Conservation (phyloP, 257 asterid species). For the Jacaranda copaia region DNA sequence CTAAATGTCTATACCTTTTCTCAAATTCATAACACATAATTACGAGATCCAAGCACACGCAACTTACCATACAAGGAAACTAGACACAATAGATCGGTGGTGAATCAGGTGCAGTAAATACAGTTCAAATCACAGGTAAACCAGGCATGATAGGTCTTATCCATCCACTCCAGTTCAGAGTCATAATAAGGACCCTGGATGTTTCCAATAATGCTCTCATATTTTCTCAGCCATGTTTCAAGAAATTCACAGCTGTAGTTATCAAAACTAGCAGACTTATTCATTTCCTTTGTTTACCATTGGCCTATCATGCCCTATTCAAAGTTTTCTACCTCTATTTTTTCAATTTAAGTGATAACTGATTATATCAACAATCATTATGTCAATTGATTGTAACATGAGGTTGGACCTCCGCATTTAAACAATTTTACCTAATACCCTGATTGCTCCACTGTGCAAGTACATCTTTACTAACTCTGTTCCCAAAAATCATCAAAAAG, state of each 20-base stretch:
- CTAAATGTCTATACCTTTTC: conserved; percentile 17
- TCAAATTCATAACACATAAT: conserved; percentile 8
- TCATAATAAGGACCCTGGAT: neutral
- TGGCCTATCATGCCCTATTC: neutral
- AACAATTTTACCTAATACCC: conserved; percentile 77
- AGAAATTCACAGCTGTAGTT: neutral
- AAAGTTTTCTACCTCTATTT: neutral
- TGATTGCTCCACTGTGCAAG: conserved; percentile 98
- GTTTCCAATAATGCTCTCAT: neutral
- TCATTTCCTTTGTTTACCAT: conserved; percentile 2
- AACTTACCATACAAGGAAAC: conserved; percentile 7
- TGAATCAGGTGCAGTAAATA: neutral
- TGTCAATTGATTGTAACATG: conserved; percentile 11
- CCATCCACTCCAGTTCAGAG: neutral
- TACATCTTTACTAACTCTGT: conserved; percentile 64
- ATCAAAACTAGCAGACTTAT: neutral
- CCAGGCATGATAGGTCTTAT: neutral
- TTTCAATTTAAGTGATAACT: neutral
- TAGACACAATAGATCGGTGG: neutral
- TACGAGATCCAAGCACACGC: conserved; percentile 1
- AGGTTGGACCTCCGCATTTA: conserved; percentile 4
- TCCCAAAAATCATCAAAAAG: conserved; percentile 79
- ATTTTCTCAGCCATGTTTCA: neutral
- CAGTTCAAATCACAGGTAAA: conserved; percentile 3
- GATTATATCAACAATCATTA: neutral